phyloP scores from a whole-genome alignment of 352 stramenopile genomes.

The Nothophytophthora sp. region DNA sequence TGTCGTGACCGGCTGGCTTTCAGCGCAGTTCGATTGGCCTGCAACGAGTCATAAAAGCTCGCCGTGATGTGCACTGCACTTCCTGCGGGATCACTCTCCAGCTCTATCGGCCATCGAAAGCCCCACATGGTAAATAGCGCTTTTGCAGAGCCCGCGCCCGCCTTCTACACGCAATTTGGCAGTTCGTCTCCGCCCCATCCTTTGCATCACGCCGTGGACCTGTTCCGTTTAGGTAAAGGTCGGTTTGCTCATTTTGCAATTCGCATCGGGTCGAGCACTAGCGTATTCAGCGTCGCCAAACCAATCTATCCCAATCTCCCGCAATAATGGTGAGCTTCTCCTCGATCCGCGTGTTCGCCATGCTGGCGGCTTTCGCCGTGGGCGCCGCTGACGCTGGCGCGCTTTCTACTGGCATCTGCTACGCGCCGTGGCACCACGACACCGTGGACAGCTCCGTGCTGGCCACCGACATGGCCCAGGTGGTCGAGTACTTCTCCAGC shows the following conservation, averaged over 20 bases:
- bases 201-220: constrained; percentile 9
- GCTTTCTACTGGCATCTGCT: constrained; percentile 47
- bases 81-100: constrained; percentile 23
- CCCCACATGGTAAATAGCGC: no score
- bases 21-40: constrained; percentile 2
- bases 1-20: constrained; percentile 16
- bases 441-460: constrained; percentile 35
- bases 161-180: constrained; percentile 6
- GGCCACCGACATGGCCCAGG: constrained; percentile 28
- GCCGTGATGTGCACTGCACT: constrained; percentile 29
- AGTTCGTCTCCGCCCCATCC: constrained; percentile 4
- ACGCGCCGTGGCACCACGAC: constrained; percentile 60
- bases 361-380: constrained; percentile 23
- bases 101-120: no score
- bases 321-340: constrained; percentile 26
- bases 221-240: constrained; percentile 13
- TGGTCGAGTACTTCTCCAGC: constrained; percentile 49
- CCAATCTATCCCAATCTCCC: constrained; percentile 1
- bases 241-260: constrained; percentile 22
- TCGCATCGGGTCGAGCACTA: constrained; percentile 12
- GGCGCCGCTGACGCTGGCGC: constrained; percentile 8
- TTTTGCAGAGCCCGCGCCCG: no score
- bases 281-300: no score
- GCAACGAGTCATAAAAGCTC: constrained; percentile 3
- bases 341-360: constrained; percentile 3